A percentile compares a stretch with the other conserved stretches of the same genome.
Evolutionary conservation across 1,284 basidiomycete species (phyloP).

Genomic region (Tylopilus orsonianus): DNA sequence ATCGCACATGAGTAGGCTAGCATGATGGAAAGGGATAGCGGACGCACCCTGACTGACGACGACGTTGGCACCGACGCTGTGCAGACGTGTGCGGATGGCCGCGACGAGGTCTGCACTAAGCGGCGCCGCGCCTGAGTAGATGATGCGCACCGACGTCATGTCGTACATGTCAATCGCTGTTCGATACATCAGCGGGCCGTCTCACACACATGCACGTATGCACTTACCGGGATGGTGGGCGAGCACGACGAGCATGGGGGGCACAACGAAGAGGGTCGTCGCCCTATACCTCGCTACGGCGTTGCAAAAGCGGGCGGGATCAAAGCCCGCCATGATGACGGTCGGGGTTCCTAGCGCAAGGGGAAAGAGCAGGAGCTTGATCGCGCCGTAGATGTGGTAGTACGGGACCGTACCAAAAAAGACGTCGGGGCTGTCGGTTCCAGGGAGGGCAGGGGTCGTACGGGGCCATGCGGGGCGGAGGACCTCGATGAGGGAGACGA

Average conservation of each 20-base stretch:
- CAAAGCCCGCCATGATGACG: constrained; percentile 73
- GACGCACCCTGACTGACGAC: constrained; percentile 46
- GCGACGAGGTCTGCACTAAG: constrained; percentile 63
- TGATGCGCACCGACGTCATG: constrained; percentile 55
- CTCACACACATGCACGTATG: background rate
- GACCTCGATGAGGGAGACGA: constrained; percentile 51
- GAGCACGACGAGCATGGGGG: constrained; percentile 79
- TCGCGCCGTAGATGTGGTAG: constrained; percentile 54
- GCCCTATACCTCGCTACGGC: constrained; percentile 66
- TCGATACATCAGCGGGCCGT: too few species aligned
- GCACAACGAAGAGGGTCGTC: constrained; percentile 70
- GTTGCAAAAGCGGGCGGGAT: constrained; percentile 69
- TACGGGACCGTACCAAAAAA: constrained; percentile 61
- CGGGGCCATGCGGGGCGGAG: constrained; percentile 41
- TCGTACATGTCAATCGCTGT: constrained; percentile 59
- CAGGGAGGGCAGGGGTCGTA: constrained; percentile 22
- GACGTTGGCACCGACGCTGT: constrained; percentile 35
- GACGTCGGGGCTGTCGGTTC: constrained; percentile 38
- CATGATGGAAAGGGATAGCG: background rate
- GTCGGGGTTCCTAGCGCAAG: constrained; percentile 57
- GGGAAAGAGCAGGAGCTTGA: constrained; percentile 62
- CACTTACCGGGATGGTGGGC: constrained; percentile 62
- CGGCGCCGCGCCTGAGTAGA: constrained; percentile 84
- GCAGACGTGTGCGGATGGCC: constrained; percentile 43
- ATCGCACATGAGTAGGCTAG: background rate